A percentile compares a stretch with the other conserved stretches of the same genome.
phyloP scores from a whole-genome alignment of 345 rosid species.

The Syzygium aqueum region DNA sequence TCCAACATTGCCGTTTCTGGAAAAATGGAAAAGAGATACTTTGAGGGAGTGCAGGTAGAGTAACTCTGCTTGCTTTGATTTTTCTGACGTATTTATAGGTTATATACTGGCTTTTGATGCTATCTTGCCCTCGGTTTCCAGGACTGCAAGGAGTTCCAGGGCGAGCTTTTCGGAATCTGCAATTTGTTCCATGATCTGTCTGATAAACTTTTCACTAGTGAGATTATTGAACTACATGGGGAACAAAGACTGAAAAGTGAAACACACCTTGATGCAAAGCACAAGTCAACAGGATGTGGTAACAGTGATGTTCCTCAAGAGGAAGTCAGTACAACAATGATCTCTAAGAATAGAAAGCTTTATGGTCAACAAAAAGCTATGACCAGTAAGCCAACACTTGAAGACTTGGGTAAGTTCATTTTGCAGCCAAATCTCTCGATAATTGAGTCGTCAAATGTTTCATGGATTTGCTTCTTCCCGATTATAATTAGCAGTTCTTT shows the following conservation, averaged over 20 bases:
- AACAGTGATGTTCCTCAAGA: slow-evolving; percentile 2
- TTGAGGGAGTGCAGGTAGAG: slow-evolving; percentile 90
- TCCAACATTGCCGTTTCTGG: slow-evolving; percentile 95
- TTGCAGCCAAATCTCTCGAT: not conserved
- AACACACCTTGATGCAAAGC: slow-evolving; percentile 1
- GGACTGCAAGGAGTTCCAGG: slow-evolving; percentile 93
- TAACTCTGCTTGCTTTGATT: not conserved
- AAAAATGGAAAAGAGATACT: slow-evolving; percentile 86
- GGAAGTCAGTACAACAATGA: slow-evolving; percentile 7
- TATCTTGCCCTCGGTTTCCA: slow-evolving; percentile 14
- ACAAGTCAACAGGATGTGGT: slow-evolving; percentile 17
- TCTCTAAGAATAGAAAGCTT: slow-evolving; percentile 1
- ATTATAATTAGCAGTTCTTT: not conserved
- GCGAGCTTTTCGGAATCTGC: slow-evolving; percentile 91
- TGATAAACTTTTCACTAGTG: slow-evolving; percentile 81
- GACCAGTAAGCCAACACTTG: slow-evolving; percentile 26
- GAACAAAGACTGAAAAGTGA: slow-evolving; percentile 21
- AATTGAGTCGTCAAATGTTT: not conserved
- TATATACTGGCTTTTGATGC: not conserved
- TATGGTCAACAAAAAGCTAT: slow-evolving; percentile 4
- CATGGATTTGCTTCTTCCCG: not conserved
- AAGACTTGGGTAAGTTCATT: slow-evolving; percentile 51
- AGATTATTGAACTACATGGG: slow-evolving; percentile 51
- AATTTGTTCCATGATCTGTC: slow-evolving; percentile 90
- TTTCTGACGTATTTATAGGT: not conserved